Evolutionary conservation across 345 rosid genomes (phyloP), one percentile per base, ranked within the genome.

Genomic region (Bretschneidera sinensis): DNA sequence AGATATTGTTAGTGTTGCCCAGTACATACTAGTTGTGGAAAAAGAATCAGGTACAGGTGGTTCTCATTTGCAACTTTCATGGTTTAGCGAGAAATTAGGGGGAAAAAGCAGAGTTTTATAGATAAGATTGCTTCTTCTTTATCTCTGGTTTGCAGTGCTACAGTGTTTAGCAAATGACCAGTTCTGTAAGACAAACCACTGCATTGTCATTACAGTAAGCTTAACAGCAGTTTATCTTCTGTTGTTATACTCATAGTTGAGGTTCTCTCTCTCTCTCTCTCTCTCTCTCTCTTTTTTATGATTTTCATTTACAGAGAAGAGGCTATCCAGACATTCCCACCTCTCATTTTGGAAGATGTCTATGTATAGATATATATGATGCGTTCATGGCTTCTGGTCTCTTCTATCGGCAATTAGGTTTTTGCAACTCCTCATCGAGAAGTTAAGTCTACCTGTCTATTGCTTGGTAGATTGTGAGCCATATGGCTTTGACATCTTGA

Each of bases 401-500:
- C 66, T 66, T 66, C 49, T 23, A 9, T 48, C 19, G 28, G 53
- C 55, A 53, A 54, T 56, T 76, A 89, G 98, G 83, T 89, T 92
- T 74, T 68, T 89, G 84, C 79, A 80, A 48, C 96, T 92, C 59
- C 86, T 92, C 0, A 57, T 80, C 17, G 88, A 85, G 74, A 81
- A 72, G 58, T 71, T 89, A 71, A 57, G 24, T 48, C 73, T 92
- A 75, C 87, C 96, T 43, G 79, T 79, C 63, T 87, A 85, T 60
- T 87, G 97, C 75, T 74, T 92, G 77, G 96, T 92, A 9, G 98
- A 92, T 64, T 92, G 92, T 79, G 98, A 92, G 80, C 98, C 97
- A 48, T 89, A 89, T 68, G 98, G 97, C 55, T 85, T 89, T 75
- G 98, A 92, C 81, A 89, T 89, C 60, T 74, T 89, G 47, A 74